Base-by-base conservation (phyloP, 768 basidiomycete species). In the Cystofilobasidium capitatum region DNA sequence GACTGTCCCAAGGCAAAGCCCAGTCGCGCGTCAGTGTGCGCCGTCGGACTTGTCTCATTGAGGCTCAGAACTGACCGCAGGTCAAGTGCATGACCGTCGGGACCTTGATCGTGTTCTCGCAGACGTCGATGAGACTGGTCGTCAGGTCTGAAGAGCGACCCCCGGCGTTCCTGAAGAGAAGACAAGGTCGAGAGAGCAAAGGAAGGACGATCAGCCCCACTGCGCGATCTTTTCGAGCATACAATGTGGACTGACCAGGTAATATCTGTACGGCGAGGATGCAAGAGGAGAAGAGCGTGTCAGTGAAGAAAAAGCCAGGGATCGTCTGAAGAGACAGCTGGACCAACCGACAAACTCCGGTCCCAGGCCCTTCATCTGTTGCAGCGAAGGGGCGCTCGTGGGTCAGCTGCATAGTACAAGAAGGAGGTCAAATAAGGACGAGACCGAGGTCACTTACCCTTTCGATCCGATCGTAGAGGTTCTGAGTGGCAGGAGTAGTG, bases 61-160 rank as follows among this genome's bases (percentile, higher is more conserved):
- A 42, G 40, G 51, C 44, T 5, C 40, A 0, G 33, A 45, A 96
- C 79, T 94, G 96, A 59, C 96, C 98, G 76, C 96, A 98, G 54
- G 94, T 98, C 72, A 99, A 78, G 78, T 99, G 96, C 91, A 99
- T 91, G 79, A 92, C 97, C 35, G 92, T 94, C 79, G 98, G 92
- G 29, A 98, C 82, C 0, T 93, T 96, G 77, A 98, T 89, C 44
- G 89, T 78, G 57, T 88, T 82, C 78, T 97, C 92, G 75, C 92
- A 94, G 47, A 88, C 90, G 79, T 91, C 91, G 70, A 96, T 90
- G 81, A 97, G 85, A 73, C 92, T 89, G 6, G 89, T 86, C 14
- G 93, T 94, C 66, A 97, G 79, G 74, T 96, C 93, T 49, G 92
- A 94, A 40, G 92, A 94, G 69, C 92, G 84, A 63, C 93, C 93